Evolutionary conservation across 441 rosid genomes (phyloP).

Genomic region (Codiaeum variegatum): DNA sequence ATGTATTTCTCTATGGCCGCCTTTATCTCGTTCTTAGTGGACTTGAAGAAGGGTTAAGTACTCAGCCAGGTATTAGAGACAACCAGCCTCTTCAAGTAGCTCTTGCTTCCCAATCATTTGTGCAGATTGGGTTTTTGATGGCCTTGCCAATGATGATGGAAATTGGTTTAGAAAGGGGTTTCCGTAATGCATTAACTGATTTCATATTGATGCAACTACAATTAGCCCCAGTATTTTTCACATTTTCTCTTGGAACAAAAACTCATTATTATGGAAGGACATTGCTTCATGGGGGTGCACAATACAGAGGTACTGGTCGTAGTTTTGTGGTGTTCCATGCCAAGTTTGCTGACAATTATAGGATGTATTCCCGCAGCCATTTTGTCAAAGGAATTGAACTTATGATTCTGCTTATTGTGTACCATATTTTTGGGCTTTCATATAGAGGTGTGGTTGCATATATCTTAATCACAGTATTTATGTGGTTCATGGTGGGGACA

Average conservation of each 20-base stretch:
- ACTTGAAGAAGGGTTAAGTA: conserved; percentile 61
- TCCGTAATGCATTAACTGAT: conserved; percentile 73
- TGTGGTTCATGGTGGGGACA: conserved; percentile 89
- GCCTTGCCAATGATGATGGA: conserved; percentile 97
- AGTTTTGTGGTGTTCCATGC: conserved; percentile 90
- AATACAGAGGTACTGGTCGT: conserved; percentile 87
- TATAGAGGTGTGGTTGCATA: conserved; percentile 62
- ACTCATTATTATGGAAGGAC: conserved; percentile 89
- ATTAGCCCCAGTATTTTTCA: conserved; percentile 78
- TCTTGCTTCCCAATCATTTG: conserved; percentile 80
- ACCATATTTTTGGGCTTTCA: conserved; percentile 58
- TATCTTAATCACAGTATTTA: conserved; percentile 65
- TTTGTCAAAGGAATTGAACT: conserved; percentile 88
- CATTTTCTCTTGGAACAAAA: conserved; percentile 85
- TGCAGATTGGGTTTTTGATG: conserved; percentile 83
- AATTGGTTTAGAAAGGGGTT: conserved; percentile 92
- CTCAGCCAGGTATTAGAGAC: conserved; percentile 48
- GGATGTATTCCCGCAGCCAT: conserved; percentile 89
- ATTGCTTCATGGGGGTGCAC: conserved; percentile 87
- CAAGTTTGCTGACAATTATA: conserved; percentile 84
- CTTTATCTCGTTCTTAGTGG: conserved; percentile 85
- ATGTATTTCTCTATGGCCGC: conserved; percentile 82
- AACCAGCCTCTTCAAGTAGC: conserved; percentile 81
- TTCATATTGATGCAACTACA: conserved; percentile 87
- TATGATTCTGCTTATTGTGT: conserved; percentile 71